Evolutionary conservation across 106 monocot genomes (phyloP), one percentile per base, ranked within the genome.

Genomic region (Vanilla planifolia): DNA sequence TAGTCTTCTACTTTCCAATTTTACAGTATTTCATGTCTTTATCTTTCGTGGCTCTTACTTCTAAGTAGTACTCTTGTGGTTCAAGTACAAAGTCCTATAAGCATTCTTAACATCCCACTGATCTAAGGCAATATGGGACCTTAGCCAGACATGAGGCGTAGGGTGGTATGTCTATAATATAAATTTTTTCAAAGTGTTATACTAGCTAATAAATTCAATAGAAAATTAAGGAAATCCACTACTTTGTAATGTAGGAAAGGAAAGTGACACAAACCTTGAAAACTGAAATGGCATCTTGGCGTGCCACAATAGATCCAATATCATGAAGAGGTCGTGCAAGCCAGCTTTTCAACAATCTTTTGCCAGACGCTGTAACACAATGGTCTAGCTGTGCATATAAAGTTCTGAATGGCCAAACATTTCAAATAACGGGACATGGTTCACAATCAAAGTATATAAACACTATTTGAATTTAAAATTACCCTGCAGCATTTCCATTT

Each of bases 261-360:
- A 32, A 48, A 53, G 50, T 9, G 17, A 68, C 33, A 61, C 78
- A 26, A 9, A 86, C 96, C 84, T 88, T 98, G 30, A 91, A 72
- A 66, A 30, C 75, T 60, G 87, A 73, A 41, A 98, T 67, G 19
- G 96, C 87, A 84, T 82, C 84, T 73, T 98, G 96, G 8, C 96
- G 83, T 72, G 79, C 87, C 46, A 81, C 65, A 77, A 91, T 98
- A 35, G 66, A 67, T 28, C 35, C 33, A 16, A 36, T 43, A 53
- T 82, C 67, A 73, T 77, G 79, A 34, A 98, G 74, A 64, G 96
- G 96, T 30, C 88, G 74, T 30, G 76, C 84, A 52, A 98, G 73
- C 96, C 96, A 98, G 50, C 74, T 63, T 77, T 80, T 89, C 24
- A 98, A 88, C 79, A 98, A 48, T 45, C 96, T 78, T 80, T 82